Evolutionary conservation across 2,329 filamentous ascomycete genomes (phyloP).

Genomic region (Paraconiothyrium sp.): DNA sequence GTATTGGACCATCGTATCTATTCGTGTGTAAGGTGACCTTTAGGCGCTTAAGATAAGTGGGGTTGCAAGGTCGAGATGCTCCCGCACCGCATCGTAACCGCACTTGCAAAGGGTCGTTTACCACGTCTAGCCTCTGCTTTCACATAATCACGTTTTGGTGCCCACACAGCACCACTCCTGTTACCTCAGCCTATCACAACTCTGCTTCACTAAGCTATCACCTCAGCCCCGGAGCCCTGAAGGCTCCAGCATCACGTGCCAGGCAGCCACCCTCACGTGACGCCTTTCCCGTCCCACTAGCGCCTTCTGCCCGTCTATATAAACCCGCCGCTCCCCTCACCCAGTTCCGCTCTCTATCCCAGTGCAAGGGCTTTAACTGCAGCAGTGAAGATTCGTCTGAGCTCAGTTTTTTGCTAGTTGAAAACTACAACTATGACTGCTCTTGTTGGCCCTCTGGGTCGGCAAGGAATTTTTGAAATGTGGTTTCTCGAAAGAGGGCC

Average conservation of each 20-base stretch:
- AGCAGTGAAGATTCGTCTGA: conserved; percentile 25
- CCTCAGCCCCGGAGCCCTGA: too few relatives aligned
- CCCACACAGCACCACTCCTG: too few relatives aligned
- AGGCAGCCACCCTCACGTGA: background rate
- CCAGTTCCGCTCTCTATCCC: conserved; percentile 12
- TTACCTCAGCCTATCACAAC: too few relatives aligned
- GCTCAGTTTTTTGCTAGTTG: conserved; percentile 80
- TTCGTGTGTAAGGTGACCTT: too few relatives aligned
- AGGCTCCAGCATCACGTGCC: background rate
- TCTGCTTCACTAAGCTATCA: too few relatives aligned
- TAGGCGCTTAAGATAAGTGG: too few relatives aligned
- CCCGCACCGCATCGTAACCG: too few relatives aligned
- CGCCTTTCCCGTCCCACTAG: background rate
- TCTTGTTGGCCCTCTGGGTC: conserved; percentile 71
- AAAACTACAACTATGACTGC: conserved; percentile 79
- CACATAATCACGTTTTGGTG: too few relatives aligned
- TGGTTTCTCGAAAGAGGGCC: background rate
- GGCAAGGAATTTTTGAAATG: conserved; percentile 79
- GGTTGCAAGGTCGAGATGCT: too few relatives aligned
- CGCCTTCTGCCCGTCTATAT: conserved; percentile 8
- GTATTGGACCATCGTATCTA: too few relatives aligned
- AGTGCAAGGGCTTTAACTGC: conserved; percentile 21
- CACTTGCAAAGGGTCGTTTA: too few relatives aligned
- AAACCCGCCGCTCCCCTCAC: conserved; percentile 10
- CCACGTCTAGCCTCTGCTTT: too few relatives aligned